These are phyloP conservation scores for Geranium brycei DNA, from an alignment of 345 rosid species.

Conservation along the genomic window DNA sequence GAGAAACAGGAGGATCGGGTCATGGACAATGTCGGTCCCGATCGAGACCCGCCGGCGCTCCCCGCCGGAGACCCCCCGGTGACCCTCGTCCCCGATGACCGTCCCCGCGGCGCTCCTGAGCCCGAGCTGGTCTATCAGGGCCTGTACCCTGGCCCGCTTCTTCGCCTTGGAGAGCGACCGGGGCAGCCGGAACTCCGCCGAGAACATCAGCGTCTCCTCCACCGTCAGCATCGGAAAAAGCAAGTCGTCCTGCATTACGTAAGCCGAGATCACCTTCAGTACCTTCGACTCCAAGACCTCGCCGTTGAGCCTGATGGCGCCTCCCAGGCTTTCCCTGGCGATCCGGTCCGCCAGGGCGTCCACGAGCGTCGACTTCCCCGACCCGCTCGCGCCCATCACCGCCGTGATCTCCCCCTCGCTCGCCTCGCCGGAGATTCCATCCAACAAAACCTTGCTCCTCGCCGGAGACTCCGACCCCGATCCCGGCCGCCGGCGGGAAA, in stretches of 20 bases:
- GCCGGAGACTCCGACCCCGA: constrained; percentile 1
- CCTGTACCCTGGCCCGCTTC: constrained; percentile 70
- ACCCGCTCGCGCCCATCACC: constrained; percentile 88
- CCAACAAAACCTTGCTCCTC: constrained; percentile 36
- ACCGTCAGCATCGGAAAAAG: constrained; percentile 89
- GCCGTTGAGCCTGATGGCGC: constrained; percentile 64
- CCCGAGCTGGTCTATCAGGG: constrained; percentile 77
- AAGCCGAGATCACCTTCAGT: constrained; percentile 78
- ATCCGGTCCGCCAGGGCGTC: constrained; percentile 85
- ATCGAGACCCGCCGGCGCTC: constrained; percentile 84
- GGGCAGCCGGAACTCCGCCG: constrained; percentile 91
- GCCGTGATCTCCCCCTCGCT: constrained; percentile 81
- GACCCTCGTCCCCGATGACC: constrained; percentile 91
- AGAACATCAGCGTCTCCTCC: constrained; percentile 84
- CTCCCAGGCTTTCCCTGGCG: constrained; percentile 58
- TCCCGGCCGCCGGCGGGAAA: constrained; percentile 12
- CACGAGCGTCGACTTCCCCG: constrained; percentile 81
- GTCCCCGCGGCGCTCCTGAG: constrained; percentile 65
- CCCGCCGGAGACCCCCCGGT: constrained; percentile 85
- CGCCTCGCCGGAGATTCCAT: constrained; percentile 50
- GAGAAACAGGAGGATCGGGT: constrained; percentile 72
- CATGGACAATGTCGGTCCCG: constrained; percentile 66
- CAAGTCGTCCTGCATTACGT: constrained; percentile 93
- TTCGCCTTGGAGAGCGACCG: constrained; percentile 58
- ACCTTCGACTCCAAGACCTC: constrained; percentile 60